Conservation (phyloP, 106 monocot genomes). For the Dendrobium nobile region DNA sequence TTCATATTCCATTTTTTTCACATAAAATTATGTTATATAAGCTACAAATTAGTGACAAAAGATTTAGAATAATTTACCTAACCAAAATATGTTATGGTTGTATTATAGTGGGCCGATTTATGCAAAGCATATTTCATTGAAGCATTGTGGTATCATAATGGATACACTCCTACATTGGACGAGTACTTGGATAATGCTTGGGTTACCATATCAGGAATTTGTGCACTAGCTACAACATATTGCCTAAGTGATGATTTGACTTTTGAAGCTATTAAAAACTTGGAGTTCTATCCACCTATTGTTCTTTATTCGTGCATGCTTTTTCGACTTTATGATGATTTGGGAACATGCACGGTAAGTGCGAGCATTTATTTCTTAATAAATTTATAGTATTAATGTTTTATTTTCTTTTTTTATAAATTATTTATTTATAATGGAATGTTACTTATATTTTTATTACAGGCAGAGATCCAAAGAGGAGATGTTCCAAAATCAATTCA, state of each 20-base stretch:
- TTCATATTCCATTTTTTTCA: background rate
- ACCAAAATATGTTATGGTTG: background rate
- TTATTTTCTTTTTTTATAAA: background rate
- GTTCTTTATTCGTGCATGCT: constrained; percentile 1
- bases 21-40: background rate
- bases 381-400: background rate
- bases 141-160: constrained; percentile 15
- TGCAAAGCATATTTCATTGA: constrained; percentile 19
- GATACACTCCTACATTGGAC: constrained; percentile 17
- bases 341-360: constrained; percentile 20
- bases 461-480: constrained; percentile 15
- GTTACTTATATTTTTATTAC: background rate
- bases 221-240: background rate
- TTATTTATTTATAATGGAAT: background rate
- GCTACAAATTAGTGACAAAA: no score
- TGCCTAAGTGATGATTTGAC: background rate
- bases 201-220: constrained; percentile 5
- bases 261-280: constrained; percentile 4
- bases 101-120: constrained; percentile 18
- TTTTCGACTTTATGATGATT: constrained; percentile 22
- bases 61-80: background rate
- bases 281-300: background rate
- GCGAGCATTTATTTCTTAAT: background rate
- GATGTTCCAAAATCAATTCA: constrained; percentile 6
- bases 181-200: constrained; percentile 26